Evolutionary conservation across 2,329 filamentous ascomycete species (phyloP).

Genomic region (Acrocalymma vagum): DNA sequence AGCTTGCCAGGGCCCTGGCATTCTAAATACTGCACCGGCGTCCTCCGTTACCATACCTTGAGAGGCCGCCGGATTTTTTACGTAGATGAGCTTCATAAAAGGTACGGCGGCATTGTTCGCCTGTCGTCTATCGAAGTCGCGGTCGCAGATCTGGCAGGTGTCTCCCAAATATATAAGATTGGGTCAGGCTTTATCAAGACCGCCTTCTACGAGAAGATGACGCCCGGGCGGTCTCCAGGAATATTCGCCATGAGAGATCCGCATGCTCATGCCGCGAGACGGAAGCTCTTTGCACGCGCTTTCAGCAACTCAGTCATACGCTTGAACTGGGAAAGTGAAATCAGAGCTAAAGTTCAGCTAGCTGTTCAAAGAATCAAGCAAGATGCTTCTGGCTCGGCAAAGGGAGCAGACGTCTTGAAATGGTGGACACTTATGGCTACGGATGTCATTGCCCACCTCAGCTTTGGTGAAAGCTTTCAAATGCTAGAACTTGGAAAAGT

Average conservation of each 20-base stretch:
- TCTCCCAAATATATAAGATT: constrained; percentile 40
- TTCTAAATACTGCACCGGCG: constrained; percentile 35
- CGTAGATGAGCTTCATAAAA: constrained; percentile 46
- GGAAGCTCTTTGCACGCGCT: constrained; percentile 46
- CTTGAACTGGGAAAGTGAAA: constrained; percentile 45
- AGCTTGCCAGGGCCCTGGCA: constrained; percentile 41
- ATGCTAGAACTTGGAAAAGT: constrained; percentile 49
- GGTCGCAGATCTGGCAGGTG: constrained; percentile 25
- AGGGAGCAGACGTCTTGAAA: constrained; percentile 45
- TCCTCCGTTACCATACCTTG: constrained; percentile 46
- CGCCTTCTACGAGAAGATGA: constrained; percentile 46
- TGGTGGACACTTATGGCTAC: constrained; percentile 51
- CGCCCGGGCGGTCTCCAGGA: constrained; percentile 32
- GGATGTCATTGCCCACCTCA: constrained; percentile 48
- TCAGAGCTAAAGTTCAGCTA: constrained; percentile 42
- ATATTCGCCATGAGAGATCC: constrained; percentile 51
- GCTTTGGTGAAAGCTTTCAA: constrained; percentile 50
- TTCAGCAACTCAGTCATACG: constrained; percentile 47
- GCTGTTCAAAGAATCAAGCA: constrained; percentile 42
- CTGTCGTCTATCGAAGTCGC: constrained; percentile 33
- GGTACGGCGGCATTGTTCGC: constrained; percentile 37
- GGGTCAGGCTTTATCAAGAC: constrained; percentile 53
- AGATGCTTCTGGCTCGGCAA: constrained; percentile 19
- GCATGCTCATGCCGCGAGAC: constrained; percentile 42
- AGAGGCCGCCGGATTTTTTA: constrained; percentile 48